Base-by-base conservation (phyloP, 2,329 filamentous ascomycete species). In the Alternaria triticimaculans region DNA sequence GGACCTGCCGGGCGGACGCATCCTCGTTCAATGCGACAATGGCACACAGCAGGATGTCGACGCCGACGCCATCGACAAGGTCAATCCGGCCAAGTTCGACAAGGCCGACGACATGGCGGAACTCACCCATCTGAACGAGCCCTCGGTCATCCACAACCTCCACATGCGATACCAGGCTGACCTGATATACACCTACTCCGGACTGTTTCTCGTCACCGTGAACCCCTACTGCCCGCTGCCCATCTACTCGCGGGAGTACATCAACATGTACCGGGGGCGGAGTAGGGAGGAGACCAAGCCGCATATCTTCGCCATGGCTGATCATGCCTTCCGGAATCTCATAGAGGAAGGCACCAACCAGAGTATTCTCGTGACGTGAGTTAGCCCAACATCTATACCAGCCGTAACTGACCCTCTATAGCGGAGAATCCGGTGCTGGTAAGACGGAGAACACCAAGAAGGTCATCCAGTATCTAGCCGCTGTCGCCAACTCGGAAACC, bases 371-470 rank as follows among this genome's bases (percentile, higher is more conserved):
- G 96, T 99, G 21, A 99, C 96, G 83, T 87, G 78, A 77, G 85
- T 82, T 25, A 30, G 5, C 53, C 58, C 18, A 15, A 11, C 9
- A 3, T 12, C 45, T 20, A 10, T 2, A 26, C n/a, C 21, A 28
- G 18, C 8, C 3, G 14, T 6, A 33, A 44, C 76, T 80, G 59
- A 80, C 60, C 37, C 9, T 6, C 3, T 23, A 45, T 58, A 87
- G 85, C 3, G 96, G 96, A 81, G 96, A 99, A 83, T 99, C 96
- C 18, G 96, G 96, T 77, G 96, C 96, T 33, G 96, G 96, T 72
- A 99, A 99, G 83, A 99, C 96, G 0, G 96, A 99, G 79, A 99
- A 99, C 78, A 99, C 96, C 15, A 99, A 99, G 78, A 99, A 99
- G 80, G 96, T 99, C 71, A 99, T 99, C 59, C 96, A 99, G 75